Conservation (phyloP, 495 filamentous ascomycete genomes). For the Penicillium bialowiezense region DNA sequence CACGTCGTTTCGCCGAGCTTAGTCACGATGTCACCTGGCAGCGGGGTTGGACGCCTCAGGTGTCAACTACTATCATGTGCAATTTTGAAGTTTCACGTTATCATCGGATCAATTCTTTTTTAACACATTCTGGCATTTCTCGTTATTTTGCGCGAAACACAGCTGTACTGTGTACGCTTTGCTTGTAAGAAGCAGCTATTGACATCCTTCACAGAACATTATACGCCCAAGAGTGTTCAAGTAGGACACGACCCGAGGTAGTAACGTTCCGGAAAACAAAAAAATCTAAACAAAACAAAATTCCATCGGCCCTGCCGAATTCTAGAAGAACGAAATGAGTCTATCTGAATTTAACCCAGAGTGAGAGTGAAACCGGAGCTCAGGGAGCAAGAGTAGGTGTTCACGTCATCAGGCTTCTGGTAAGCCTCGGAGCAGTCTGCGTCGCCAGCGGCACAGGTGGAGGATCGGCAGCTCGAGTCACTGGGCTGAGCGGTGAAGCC, state of each 20-base stretch:
- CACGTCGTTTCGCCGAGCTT: constrained; percentile 4
- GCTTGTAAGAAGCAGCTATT: not conserved
- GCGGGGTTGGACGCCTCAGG: constrained; percentile 5
- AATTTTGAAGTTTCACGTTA: not conserved
- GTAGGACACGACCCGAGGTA: not conserved
- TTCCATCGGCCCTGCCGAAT: constrained; percentile 7
- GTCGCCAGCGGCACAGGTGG: constrained; percentile 26
- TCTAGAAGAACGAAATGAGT: not conserved
- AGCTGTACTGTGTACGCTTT: not conserved
- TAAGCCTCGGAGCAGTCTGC: constrained; percentile 26
- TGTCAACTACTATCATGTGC: not conserved
- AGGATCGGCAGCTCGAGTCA: constrained; percentile 24
- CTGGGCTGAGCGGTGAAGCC: constrained; percentile 21
- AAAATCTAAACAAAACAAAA: constrained; percentile 1
- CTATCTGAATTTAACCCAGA: constrained; percentile 18
- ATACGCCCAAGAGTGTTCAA: not conserved
- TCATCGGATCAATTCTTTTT: not conserved
- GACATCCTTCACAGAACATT: not conserved
- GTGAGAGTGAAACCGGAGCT: constrained; percentile 24
- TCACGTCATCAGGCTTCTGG: constrained; percentile 34
- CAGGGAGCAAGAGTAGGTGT: constrained; percentile 28
- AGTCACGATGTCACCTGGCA: not conserved
- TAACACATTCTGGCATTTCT: constrained; percentile 3
- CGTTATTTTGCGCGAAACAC: not conserved
- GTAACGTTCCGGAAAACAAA: not conserved